Percentiles rank a stretch among this genome's conserved stretches.
Conservation (phyloP, 148 eudicot genomes). For the Rhododendron mucronatum region DNA sequence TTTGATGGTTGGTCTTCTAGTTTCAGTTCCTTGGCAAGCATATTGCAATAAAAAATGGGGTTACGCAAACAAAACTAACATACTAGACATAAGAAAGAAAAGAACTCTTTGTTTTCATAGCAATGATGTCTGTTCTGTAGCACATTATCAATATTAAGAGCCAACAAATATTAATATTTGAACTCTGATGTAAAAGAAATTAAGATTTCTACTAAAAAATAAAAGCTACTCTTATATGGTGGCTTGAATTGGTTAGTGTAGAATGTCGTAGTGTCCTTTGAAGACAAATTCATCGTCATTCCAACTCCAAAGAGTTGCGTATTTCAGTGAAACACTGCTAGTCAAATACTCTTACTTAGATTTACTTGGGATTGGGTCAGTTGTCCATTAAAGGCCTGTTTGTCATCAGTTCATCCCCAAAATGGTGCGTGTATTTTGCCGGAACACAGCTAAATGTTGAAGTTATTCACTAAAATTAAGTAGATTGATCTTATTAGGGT, state of each 20-base stretch:
- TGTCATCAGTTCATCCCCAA: background rate
- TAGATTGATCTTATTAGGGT: background rate
- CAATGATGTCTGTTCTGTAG: background rate
- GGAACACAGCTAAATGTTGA: background rate
- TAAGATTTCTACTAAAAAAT: background rate
- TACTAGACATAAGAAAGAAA: background rate
- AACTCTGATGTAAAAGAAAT: background rate
- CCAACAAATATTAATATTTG: background rate
- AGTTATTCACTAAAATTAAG: background rate
- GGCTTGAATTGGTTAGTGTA: background rate
- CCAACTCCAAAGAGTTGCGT: background rate
- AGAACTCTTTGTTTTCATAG: background rate
- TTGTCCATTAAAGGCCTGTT: background rate
- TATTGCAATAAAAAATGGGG: background rate
- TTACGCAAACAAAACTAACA: background rate
- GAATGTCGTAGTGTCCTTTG: background rate
- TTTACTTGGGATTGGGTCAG: background rate
- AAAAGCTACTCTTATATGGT: background rate
- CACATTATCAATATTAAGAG: background rate
- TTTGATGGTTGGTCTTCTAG: slow-evolving; percentile 8
- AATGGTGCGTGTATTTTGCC: background rate
- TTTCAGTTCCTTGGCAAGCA: slow-evolving; percentile 15
- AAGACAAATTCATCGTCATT: background rate
- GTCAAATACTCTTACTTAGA: background rate
- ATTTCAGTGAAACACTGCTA: background rate